phyloP scores from a whole-genome alignment of 148 eudicot genomes.

The Hydrangea macrophylla region DNA sequence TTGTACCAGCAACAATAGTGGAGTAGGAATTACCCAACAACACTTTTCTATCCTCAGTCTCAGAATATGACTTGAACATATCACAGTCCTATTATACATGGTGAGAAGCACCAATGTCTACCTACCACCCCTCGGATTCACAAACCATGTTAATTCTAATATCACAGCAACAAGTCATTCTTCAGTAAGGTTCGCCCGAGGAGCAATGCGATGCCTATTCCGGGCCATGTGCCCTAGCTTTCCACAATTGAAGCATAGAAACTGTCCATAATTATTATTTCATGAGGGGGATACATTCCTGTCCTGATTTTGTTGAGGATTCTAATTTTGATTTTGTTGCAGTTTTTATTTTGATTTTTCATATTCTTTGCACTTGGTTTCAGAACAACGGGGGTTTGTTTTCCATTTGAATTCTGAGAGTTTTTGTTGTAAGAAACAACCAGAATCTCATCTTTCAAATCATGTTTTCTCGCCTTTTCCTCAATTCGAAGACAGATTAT shows the following conservation, averaged over 20 bases:
- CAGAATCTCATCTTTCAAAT: background rate
- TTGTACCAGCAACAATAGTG: background rate
- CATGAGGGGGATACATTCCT: background rate
- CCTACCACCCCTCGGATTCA: constrained; percentile 11
- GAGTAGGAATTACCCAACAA: background rate
- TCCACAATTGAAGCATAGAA: background rate
- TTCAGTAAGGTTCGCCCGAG: background rate
- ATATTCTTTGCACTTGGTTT: too few relatives aligned
- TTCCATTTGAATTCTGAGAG: too few relatives aligned
- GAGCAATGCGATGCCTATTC: background rate
- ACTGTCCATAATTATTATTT: background rate
- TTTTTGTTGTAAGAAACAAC: background rate
- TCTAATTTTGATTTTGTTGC: background rate
- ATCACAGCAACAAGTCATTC: constrained; percentile 1
- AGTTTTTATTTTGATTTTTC: background rate
- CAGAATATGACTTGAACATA: too few relatives aligned
- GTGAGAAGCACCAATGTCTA: too few relatives aligned
- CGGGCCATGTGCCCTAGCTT: background rate
- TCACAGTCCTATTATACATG: too few relatives aligned
- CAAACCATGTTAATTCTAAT: constrained; percentile 1
- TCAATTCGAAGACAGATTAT: background rate
- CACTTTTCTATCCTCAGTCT: too few relatives aligned
- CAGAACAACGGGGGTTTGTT: too few relatives aligned
- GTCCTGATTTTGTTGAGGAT: background rate
- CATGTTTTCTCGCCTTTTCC: background rate